Evolutionary conservation across 495 filamentous ascomycete species (phyloP), one percentile per base, ranked within the genome.

Genomic region (Thermothielavioides terrestris): DNA sequence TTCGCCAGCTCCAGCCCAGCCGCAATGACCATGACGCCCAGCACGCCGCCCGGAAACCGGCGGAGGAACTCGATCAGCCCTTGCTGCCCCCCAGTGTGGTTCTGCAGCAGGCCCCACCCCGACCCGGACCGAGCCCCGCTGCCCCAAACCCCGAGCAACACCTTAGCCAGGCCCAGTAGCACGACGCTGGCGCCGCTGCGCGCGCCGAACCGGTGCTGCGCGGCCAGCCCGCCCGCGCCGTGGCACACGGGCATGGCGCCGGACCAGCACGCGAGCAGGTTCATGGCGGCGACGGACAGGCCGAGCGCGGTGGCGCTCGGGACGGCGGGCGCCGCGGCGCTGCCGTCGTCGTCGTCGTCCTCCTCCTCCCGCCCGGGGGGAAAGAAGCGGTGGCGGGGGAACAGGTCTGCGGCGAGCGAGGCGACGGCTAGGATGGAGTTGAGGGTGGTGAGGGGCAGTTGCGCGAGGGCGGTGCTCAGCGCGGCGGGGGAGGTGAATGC

Each of bases 241-340:
- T 96, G 91, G 57, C 91, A 97, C 2, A 94, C 85, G 5, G 91
- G 91, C 91, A 97, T 97, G 0, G 83, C 86, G 25, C 89, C 90
- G 62, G 95, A 92, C 84, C 86, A 91, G 65, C 84, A 89, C 6
- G 86, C 84, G 5, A 85, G 54, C 6, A 96, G 68, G 61, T 96
- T 96, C 82, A 94, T 92, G 4, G 66, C 55, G 0, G 81, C 80
- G 7, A 97, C 86, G 37, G 86, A 91, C 42, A 94, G 58, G 0
- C 89, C 90, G 17, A 96, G 72, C 2, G 78, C 71, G 0, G 87
- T 89, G 14, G 83, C 77, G 0, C n/a, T n/a, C n/a, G n/a, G n/a
- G 78, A 77, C 7, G 43, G 43, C 31, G 43, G 12, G 11, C 15
- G 2, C 2, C 17, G n/a, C n/a, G n/a, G n/a, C n/a, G n/a, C n/a